Evolutionary conservation across 2,329 filamentous ascomycete genomes (phyloP), one percentile per base, ranked within the genome.

Genomic region (Sporothrix inflata): DNA sequence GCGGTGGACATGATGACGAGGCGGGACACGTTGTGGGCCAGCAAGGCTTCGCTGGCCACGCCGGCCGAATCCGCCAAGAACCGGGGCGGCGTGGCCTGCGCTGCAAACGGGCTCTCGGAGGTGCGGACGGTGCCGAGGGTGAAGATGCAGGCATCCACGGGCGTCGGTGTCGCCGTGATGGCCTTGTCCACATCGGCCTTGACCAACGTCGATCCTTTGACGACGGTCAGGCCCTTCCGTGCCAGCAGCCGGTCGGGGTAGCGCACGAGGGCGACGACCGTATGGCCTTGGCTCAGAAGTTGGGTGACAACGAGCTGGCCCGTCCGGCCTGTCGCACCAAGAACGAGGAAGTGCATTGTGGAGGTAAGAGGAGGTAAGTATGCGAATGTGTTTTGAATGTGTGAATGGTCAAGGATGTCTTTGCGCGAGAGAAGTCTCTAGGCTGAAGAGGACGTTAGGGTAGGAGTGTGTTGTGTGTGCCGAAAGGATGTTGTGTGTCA

Each of bases 101-200:
- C 69, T 16, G 82, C 80, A 69, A 83, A 83, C 66, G 81, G 83
- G 72, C 78, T 82, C 45, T 83, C 82, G 40, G 81, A 81, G 63
- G 79, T 78, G 72, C 82, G 82, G 70, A 79, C 78, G 3, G 80
- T 78, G 76, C 83, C 83, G 45, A 84, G 74, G 3, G 82, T 83
- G 69, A 82, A 75, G 74, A 83, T 82, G 7, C 80, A 80, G 0
- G 77, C 80, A 38, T 79, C 76, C 34, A 63, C 66, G 14, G 76
- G 53, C 21, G 71, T 55, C 40, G 78, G 74, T 8, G 73, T 71
- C 14, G 78, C 75, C 51, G 73, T 47, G 72, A 80, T 72, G 51
- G 81, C 76, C 14, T 68, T 77, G 3, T 72, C 40, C 60, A 83
- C 78, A 73, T 83, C 81, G 5, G 74, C 16, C 70, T 78, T 79